Conservation (phyloP, 768 basidiomycete genomes). For the Guyanaporus albipodus region DNA sequence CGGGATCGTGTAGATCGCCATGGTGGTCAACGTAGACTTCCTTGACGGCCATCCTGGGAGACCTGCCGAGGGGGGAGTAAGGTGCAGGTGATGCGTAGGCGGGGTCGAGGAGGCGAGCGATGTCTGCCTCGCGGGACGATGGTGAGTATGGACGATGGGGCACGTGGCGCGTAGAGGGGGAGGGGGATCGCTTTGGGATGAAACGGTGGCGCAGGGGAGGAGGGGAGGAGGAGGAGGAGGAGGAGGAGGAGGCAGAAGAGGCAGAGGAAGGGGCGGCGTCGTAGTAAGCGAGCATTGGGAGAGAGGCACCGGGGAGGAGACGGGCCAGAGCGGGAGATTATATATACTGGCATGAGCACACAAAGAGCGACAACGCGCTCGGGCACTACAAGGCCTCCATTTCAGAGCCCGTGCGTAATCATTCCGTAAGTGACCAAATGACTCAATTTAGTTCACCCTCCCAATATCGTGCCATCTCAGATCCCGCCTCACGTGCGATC, state of each 20-base stretch:
- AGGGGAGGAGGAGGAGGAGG: slow-evolving; percentile 13
- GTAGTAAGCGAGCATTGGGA: slow-evolving; percentile 19
- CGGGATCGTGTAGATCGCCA: slow-evolving; percentile 65
- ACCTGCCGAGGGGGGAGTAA: slow-evolving; percentile 21
- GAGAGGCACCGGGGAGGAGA: slow-evolving; percentile 4
- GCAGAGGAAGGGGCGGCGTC: too few species aligned
- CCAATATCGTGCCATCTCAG: slow-evolving; percentile 27
- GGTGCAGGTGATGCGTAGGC: slow-evolving; percentile 43
- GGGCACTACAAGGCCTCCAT: slow-evolving; percentile 21
- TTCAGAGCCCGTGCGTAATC: slow-evolving; percentile 29
- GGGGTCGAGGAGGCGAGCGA: slow-evolving; percentile 63
- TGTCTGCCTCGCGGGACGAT: slow-evolving; percentile 44
- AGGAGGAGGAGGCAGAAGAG: slow-evolving; percentile 18
- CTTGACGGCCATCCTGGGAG: slow-evolving; percentile 12
- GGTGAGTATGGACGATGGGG: slow-evolving; percentile 31
- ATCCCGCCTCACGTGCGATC: slow-evolving; percentile 27
- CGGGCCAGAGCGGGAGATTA: slow-evolving; percentile 26
- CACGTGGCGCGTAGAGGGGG: slow-evolving; percentile 16
- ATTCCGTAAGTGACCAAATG: slow-evolving; percentile 22
- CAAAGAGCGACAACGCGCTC: slow-evolving; percentile 28
- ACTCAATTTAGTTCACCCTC: slow-evolving; percentile 13
- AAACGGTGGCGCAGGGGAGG: slow-evolving; percentile 24
- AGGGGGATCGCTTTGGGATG: slow-evolving; percentile 22
- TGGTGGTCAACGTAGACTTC: slow-evolving; percentile 56
- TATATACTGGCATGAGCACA: slow-evolving; percentile 27